A percentile compares a stretch with the other conserved stretches of the same genome.
phyloP scores from a whole-genome alignment of 2,329 filamentous ascomycete genomes.

The Alternaria consortialis region DNA sequence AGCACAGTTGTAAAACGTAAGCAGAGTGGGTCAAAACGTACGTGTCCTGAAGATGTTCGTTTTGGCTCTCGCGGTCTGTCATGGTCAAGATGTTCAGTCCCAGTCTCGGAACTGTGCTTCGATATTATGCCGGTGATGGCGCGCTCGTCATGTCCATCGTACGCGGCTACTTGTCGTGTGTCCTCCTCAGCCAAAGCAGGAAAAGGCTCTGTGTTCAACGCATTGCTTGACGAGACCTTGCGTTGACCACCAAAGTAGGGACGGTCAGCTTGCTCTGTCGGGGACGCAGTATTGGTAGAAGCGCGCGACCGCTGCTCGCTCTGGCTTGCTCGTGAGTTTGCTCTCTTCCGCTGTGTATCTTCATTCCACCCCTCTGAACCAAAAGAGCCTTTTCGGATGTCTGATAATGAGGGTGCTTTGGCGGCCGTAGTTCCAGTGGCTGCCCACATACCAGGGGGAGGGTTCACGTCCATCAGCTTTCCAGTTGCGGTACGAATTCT shows the following conservation, averaged over 20 bases:
- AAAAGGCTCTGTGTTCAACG: conserved; percentile 36
- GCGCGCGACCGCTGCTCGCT: conserved; percentile 26
- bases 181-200: conserved; percentile 44
- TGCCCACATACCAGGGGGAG: conserved; percentile 56
- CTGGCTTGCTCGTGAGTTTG: conserved; percentile 37
- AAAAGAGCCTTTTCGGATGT: conserved; percentile 53
- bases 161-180: conserved; percentile 7
- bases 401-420: conserved; percentile 54
- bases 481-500: conserved; percentile 49
- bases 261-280: conserved; percentile 17
- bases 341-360: conserved; percentile 37
- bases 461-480: conserved; percentile 50
- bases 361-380: conserved; percentile 46
- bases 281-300: conserved; percentile 11
- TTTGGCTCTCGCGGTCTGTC: conserved; percentile 21
- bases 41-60: conserved; percentile 26
- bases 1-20: not conserved
- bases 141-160: conserved; percentile 23
- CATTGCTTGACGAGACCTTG: conserved; percentile 26
- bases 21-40: conserved; percentile 15
- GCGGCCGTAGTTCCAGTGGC: conserved; percentile 54
- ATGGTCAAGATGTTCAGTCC: conserved; percentile 25
- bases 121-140: conserved; percentile 11
- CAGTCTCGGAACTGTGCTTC: conserved; percentile 30
- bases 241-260: conserved; percentile 1